Evolutionary conservation across 495 filamentous ascomycete species (phyloP), one percentile per base, ranked within the genome.

Genomic region (Neurospora hispaniola): DNA sequence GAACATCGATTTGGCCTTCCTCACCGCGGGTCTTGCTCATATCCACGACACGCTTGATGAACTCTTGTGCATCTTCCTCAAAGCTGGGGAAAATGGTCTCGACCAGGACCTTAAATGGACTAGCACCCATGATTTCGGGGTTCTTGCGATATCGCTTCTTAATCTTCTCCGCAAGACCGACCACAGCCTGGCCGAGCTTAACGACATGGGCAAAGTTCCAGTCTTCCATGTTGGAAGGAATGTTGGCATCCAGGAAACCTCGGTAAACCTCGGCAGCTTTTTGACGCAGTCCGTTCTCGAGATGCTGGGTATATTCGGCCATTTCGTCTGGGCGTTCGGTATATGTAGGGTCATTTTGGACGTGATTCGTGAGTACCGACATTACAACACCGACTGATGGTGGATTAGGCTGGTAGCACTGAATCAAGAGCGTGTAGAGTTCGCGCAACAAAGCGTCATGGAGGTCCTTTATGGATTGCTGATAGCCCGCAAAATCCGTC

Each of bases 181-280:
- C 89, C 4, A 98, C 92, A 1, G 91, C 88, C 78, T 97, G 92
- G 27, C 93, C 93, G 48, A 98, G 89, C 74, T 94, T 88, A 71
- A 97, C 91, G 69, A 98, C 90, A 80, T 98, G 90, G 71, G 86
- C 91, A 76, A 94, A 91, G 74, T 96, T 88, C 92, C 96, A 96
- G 44, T 91, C 86, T 71, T 92, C 88, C 74, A 90, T 88, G 71
- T 90, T 89, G 18, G 90, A 86, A 10, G 93, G 93, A 4, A 98
- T 88, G 71, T 93, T 85, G 59, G 90, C 85, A 31, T 91, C 85
- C 35, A 98, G 86, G 73, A 92, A 88, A 7, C 84, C 86, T 71
- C 90, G 86, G 77, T 98, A 97, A 38, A 90, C 90, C 11, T 89
- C 86, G 3, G 85, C 87, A 7, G 96, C 95, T 78, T 90, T 90